Evolutionary conservation across 345 rosid species (phyloP).

Genomic region (Linum tenue): DNA sequence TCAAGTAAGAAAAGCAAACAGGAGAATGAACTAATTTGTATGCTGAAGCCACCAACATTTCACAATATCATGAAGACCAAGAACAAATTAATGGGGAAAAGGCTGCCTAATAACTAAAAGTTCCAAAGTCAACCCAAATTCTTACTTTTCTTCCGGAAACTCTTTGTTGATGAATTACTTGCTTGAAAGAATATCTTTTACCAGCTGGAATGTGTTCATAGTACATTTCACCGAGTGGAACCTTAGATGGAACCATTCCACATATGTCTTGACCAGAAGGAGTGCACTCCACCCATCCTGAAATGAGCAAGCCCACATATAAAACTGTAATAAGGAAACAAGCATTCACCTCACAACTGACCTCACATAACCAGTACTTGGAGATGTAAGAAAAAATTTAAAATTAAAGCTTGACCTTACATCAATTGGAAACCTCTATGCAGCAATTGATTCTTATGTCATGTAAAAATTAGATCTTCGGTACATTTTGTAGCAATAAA

Average conservation of each 20-base stretch:
- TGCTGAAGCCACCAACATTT: background rate
- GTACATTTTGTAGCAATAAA: background rate
- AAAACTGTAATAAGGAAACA: background rate
- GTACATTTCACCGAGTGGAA: conserved; percentile 80
- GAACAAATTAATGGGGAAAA: background rate
- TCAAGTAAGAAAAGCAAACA: too few relatives aligned
- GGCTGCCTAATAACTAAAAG: background rate
- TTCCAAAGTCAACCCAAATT: background rate
- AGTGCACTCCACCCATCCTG: conserved; percentile 98
- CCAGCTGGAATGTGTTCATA: conserved; percentile 26
- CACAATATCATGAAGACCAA: too few relatives aligned
- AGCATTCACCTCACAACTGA: background rate
- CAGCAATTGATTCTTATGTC: background rate
- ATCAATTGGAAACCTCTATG: background rate
- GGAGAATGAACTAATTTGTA: background rate
- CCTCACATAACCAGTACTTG: background rate
- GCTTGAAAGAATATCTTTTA: conserved; percentile 91
- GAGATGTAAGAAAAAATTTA: too few relatives aligned
- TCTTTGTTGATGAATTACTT: conserved; percentile 69
- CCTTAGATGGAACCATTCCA: conserved; percentile 80
- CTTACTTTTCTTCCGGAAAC: conserved; percentile 74
- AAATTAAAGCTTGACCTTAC: background rate
- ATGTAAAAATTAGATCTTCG: background rate
- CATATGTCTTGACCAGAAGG: conserved; percentile 60
- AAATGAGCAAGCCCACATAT: conserved; percentile 61